phyloP scores from a whole-genome alignment of 2,329 filamentous ascomycete species.

The Capronia coronata region DNA sequence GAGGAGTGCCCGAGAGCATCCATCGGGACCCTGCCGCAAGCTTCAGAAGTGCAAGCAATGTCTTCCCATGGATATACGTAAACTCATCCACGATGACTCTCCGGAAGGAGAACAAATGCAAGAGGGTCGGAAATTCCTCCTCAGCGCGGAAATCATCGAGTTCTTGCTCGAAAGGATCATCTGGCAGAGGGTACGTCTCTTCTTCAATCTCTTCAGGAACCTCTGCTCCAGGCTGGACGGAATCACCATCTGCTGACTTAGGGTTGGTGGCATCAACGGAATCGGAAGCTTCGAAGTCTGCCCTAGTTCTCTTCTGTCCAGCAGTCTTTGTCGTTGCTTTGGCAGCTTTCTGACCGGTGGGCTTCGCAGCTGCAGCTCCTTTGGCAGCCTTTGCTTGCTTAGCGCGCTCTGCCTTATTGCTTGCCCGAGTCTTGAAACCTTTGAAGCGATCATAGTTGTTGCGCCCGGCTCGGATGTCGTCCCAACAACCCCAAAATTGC shows the following conservation, averaged over 20 bases:
- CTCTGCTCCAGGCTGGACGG: neutral
- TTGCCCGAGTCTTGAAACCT: slow-evolving; percentile 4
- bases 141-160: slow-evolving; percentile 29
- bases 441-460: slow-evolving; percentile 12
- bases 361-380: neutral
- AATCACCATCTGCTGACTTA: neutral
- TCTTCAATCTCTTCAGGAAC: neutral
- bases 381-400: neutral
- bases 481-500: slow-evolving; percentile 18
- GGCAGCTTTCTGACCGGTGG: neutral
- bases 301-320: neutral
- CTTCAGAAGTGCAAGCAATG: slow-evolving; percentile 40
- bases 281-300: neutral
- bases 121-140: slow-evolving; percentile 33
- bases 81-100: slow-evolving; percentile 61
- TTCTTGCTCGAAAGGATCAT: neutral
- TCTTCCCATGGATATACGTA: slow-evolving; percentile 47
- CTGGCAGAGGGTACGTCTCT: neutral
- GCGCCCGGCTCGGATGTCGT: slow-evolving; percentile 1
- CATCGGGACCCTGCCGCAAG: slow-evolving; percentile 51
- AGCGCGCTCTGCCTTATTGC: neutral
- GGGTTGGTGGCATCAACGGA: neutral
- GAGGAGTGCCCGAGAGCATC: slow-evolving; percentile 59
- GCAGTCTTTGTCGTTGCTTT: neutral
- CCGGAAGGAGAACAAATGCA: slow-evolving; percentile 57